Conservation (phyloP, 352 stramenopile species). For the Phytopythium sindhum region DNA sequence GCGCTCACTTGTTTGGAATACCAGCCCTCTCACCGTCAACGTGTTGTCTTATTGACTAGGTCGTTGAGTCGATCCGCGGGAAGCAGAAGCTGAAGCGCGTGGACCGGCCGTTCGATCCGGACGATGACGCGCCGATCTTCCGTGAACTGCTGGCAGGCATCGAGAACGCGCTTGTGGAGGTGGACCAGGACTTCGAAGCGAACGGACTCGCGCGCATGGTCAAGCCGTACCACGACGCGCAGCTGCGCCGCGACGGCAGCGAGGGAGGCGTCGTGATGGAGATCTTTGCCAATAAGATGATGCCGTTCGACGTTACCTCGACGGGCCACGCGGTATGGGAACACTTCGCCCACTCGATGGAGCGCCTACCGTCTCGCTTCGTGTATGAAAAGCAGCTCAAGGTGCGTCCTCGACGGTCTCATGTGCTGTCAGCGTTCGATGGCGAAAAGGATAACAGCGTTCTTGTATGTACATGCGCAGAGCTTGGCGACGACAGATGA, state of each 20-base stretch:
- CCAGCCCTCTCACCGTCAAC: background rate
- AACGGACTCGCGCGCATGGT: slow-evolving; percentile 48
- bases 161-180: slow-evolving; percentile 33
- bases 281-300: slow-evolving; percentile 57
- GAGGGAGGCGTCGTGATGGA: slow-evolving; percentile 41
- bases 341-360: slow-evolving; percentile 54
- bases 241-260: slow-evolving; percentile 34
- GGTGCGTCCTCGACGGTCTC: slow-evolving; percentile 15
- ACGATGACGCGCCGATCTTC: slow-evolving; percentile 49
- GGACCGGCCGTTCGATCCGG: slow-evolving; percentile 24
- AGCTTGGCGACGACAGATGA: slow-evolving; percentile 41
- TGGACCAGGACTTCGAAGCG: slow-evolving; percentile 48
- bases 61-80: slow-evolving; percentile 46
- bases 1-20: background rate
- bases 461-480: slow-evolving; percentile 25
- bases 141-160: slow-evolving; percentile 38
- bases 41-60: slow-evolving; percentile 16
- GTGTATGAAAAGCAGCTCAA: slow-evolving; percentile 53
- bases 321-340: slow-evolving; percentile 44
- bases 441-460: slow-evolving; percentile 6
- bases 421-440: background rate
- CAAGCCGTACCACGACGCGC: slow-evolving; percentile 41
- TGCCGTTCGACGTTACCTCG: slow-evolving; percentile 42
- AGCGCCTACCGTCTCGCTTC: slow-evolving; percentile 50
- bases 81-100: slow-evolving; percentile 38